phyloP scores from a whole-genome alignment of 164 flowering plant genomes.

The Cinnamomum micranthum region DNA sequence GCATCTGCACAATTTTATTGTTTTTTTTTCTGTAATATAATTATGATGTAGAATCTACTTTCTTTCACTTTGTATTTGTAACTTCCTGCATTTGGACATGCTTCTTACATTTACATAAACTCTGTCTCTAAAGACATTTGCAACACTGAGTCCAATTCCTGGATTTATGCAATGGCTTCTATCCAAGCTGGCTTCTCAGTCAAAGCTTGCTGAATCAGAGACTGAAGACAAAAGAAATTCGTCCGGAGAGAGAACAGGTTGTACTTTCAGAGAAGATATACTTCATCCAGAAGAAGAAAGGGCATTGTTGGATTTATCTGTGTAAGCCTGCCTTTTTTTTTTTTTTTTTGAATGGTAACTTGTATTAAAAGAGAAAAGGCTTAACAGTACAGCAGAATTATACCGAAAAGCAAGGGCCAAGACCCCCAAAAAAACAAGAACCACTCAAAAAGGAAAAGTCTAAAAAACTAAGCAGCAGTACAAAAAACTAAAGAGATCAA shows the following conservation, averaged over 20 bases:
- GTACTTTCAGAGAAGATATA: conserved; percentile 67
- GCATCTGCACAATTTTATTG: background rate
- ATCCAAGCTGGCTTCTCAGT: conserved; percentile 78
- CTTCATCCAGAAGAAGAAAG: conserved; percentile 75
- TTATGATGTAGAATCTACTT: background rate
- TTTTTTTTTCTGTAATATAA: background rate
- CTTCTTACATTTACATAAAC: conserved; percentile 9
- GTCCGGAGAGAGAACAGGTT: conserved; percentile 24
- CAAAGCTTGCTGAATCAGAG: conserved; percentile 48
- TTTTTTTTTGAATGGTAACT: no score
- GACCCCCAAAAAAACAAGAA: no score
- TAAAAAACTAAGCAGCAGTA: no score
- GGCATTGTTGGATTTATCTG: conserved; percentile 41
- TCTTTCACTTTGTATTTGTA: background rate
- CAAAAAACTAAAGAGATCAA: no score
- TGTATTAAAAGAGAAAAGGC: no score
- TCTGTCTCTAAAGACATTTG: conserved; percentile 57
- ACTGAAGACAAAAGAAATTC: conserved; percentile 18
- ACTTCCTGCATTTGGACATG: conserved; percentile 1
- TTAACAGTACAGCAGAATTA: no score
- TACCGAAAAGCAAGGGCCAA: no score
- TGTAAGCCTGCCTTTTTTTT: conserved; percentile 35
- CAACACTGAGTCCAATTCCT: conserved; percentile 92
- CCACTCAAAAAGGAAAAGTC: no score
- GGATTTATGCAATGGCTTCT: conserved; percentile 89